phyloP scores from a whole-genome alignment of 768 basidiomycete species.

The Holtermannia corniformis region DNA sequence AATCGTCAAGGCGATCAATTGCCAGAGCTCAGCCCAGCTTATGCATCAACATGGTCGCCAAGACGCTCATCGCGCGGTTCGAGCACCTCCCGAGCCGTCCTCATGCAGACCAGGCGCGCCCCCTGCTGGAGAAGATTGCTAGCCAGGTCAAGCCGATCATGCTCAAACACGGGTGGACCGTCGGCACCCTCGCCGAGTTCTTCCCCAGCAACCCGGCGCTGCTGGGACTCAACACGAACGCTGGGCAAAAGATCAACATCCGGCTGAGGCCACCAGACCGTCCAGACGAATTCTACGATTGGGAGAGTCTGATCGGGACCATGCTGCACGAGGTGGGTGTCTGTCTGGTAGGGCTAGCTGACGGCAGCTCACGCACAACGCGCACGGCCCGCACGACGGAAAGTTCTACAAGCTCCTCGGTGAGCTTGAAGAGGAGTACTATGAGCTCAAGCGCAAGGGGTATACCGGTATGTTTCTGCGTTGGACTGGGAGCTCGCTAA shows the following conservation, averaged over 20 bases:
- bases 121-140: slow-evolving; percentile 35
- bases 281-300: slow-evolving; percentile 61
- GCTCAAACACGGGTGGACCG: slow-evolving; percentile 68
- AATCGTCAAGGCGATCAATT: no score
- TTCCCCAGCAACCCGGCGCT: slow-evolving; percentile 24
- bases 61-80: slow-evolving; percentile 21
- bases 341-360: background rate
- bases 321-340: slow-evolving; percentile 76
- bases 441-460: slow-evolving; percentile 63
- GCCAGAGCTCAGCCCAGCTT: no score
- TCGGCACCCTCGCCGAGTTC: slow-evolving; percentile 40
- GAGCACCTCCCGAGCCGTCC: slow-evolving; percentile 31
- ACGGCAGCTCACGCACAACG: slow-evolving; percentile 70
- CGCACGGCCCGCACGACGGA: slow-evolving; percentile 78
- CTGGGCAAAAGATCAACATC: slow-evolving; percentile 71
- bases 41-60: background rate
- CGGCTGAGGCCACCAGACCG: slow-evolving; percentile 64
- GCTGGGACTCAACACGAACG: slow-evolving; percentile 49
- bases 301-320: slow-evolving; percentile 64
- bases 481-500: background rate
- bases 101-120: slow-evolving; percentile 26
- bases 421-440: slow-evolving; percentile 74
- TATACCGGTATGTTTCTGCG: slow-evolving; percentile 52
- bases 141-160: slow-evolving; percentile 83
- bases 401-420: slow-evolving; percentile 45